Evolutionary conservation across 202 grass and related monocot genomes (phyloP), one percentile per base, ranked within the genome.

Genomic region (Brachypodium distachyon): DNA sequence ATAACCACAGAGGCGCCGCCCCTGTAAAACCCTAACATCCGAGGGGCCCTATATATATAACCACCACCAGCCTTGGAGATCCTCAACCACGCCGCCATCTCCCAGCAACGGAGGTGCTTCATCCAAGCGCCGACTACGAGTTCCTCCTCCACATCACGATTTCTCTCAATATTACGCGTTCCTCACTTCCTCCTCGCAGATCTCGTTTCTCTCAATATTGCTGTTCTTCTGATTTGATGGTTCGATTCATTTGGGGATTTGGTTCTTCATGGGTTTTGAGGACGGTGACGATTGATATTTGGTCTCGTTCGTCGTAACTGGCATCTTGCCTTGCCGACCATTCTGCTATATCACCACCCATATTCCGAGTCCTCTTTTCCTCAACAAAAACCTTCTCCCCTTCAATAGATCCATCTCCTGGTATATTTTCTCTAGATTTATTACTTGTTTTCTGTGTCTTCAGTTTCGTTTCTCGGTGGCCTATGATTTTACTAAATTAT

Each of bases 301-400:
- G 96, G 96, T 93, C 92, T 99, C 92, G 96, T 99, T 99, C 96
- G 96, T 89, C 96, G 92, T 95, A 99, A 95, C 1, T 80, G 91
- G 92, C 84, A 87, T 83, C 40, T 58, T 77, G 96, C 96, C 92
- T 96, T 99, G 96, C 77, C 96, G 96, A 96, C 96, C 87, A 93
- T 81, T 1, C 89, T 96, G 87, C 75, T 93, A 98, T 95, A 99
- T 99, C 96, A 99, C 96, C 89, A 98, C 96, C 96, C 96, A 95
- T 96, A 99, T 85, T 89, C 96, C 9, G 92, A 99, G 96, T 92
- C 92, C 83, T 62, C 22, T 38, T 0, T 25, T 36, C 10, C 32
- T 0, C 13, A 31, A 6, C 9, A 34, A 12, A 47, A 63, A 36
- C n/a, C 0, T 1, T 7, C 1, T 0, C 0, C 1, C 2, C 16